A percentile compares a stretch with the other conserved stretches of the same genome.
Conservation (phyloP, 192 early-diverging fungal species). For the Mortierella hygrophila region DNA sequence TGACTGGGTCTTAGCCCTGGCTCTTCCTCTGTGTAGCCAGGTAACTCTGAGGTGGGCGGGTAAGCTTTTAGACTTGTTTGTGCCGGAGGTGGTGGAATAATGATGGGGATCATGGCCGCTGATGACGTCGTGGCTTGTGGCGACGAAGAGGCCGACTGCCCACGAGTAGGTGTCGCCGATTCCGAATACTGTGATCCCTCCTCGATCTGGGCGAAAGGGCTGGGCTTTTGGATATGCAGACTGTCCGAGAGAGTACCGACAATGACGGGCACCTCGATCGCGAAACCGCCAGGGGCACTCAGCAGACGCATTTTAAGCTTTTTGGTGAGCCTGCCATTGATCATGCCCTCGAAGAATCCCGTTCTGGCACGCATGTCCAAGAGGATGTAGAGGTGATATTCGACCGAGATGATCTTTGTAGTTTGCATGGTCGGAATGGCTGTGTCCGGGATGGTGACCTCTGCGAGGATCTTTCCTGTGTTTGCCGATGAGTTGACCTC, state of each 20-base stretch:
- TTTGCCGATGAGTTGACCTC: conserved; percentile 1
- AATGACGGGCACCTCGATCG: conserved; percentile 29
- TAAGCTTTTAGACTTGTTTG: background rate
- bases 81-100: background rate
- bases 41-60: background rate
- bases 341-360: conserved; percentile 14
- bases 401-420: conserved; percentile 32
- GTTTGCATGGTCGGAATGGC: conserved; percentile 18
- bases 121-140: background rate
- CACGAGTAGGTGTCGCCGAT: background rate
- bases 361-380: conserved; percentile 39
- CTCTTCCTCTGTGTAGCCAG: background rate
- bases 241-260: conserved; percentile 34
- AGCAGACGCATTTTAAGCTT: conserved; percentile 17
- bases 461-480: conserved; percentile 26
- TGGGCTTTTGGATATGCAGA: background rate
- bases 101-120: background rate
- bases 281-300: conserved; percentile 25
- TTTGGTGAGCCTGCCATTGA: conserved; percentile 10
- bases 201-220: background rate
- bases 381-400: conserved; percentile 30
- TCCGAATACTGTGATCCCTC: background rate
- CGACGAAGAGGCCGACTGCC: background rate
- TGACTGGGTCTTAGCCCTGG: background rate
- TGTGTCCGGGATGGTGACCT: conserved; percentile 26